Conservation (phyloP, 805 yeast species). For the Monosporozyma aerobia region DNA sequence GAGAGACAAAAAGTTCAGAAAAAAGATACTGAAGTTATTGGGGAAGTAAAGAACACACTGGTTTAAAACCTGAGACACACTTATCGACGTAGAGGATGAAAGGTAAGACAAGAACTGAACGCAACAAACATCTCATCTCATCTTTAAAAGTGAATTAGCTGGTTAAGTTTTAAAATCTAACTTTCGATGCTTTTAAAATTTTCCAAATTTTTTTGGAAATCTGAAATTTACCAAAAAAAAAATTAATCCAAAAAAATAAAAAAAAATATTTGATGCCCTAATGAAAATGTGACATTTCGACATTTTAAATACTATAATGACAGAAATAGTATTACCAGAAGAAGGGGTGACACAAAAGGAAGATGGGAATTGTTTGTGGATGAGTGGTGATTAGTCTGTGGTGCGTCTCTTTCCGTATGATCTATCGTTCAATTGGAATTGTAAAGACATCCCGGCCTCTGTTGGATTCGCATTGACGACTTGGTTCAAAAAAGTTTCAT, state of each 20-base stretch:
- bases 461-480: conserved; percentile 5
- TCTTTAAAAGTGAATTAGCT: neutral
- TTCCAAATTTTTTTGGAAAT: neutral
- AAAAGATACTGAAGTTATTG: neutral
- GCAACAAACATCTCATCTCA: neutral
- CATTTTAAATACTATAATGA: neutral
- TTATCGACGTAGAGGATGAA: neutral
- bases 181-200: conserved; percentile 1
- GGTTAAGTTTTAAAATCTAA: neutral
- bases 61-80: neutral
- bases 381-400: neutral
- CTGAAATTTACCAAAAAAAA: neutral
- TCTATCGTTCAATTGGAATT: conserved; percentile 7
- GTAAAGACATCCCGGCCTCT: conserved; percentile 23
- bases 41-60: neutral
- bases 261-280: neutral
- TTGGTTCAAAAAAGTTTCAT: conserved; percentile 6
- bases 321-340: neutral
- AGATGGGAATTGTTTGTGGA: neutral
- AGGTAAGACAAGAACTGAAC: neutral
- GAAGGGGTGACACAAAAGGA: neutral
- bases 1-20: neutral
- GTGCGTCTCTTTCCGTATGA: conserved; percentile 7
- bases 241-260: neutral
- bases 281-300: neutral